These are phyloP conservation scores for Leishmania arabica DNA, from an alignment of 208 protist genomes.

Conservation along the genomic window DNA sequence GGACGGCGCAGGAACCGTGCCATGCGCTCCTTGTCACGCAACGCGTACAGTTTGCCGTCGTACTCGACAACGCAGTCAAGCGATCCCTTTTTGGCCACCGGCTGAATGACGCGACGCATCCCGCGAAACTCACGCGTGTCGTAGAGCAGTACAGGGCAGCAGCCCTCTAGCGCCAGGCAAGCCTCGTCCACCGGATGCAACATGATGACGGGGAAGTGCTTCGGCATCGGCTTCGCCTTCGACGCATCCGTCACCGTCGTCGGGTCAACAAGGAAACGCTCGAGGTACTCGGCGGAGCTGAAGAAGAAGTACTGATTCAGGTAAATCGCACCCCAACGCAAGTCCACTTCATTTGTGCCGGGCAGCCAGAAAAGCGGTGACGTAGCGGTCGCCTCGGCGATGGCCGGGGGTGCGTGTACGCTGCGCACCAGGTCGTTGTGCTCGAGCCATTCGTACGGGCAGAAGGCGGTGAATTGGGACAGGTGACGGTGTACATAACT, in stretches of 20 bases:
- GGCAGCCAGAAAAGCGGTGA: not conserved
- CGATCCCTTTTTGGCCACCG: conserved; percentile 65
- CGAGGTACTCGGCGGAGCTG: conserved; percentile 49
- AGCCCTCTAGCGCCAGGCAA: conserved; percentile 70
- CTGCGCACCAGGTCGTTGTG: conserved; percentile 53
- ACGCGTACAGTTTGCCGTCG: conserved; percentile 72
- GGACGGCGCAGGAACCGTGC: conserved; percentile 77
- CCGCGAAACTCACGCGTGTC: conserved; percentile 80
- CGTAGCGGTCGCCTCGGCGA: conserved; percentile 1
- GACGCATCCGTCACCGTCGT: conserved; percentile 49
- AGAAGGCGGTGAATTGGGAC: conserved; percentile 78
- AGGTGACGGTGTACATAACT: conserved; percentile 39
- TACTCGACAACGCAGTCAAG: conserved; percentile 73
- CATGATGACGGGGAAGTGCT: conserved; percentile 14
- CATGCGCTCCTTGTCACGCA: conserved; percentile 56
- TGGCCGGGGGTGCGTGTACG: conserved; percentile 7
- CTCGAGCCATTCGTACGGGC: conserved; percentile 82
- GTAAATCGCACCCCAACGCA: conserved; percentile 50
- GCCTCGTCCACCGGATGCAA: conserved; percentile 14
- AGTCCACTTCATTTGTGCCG: conserved; percentile 8
- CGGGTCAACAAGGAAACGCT: conserved; percentile 68
- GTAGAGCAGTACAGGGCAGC: conserved; percentile 91
- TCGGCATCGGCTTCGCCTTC: conserved; percentile 54
- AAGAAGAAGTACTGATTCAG: conserved; percentile 84
- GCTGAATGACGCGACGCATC: conserved; percentile 78